Base-by-base conservation (phyloP, 2,329 filamentous ascomycete species). In the Diplodia seriata region DNA sequence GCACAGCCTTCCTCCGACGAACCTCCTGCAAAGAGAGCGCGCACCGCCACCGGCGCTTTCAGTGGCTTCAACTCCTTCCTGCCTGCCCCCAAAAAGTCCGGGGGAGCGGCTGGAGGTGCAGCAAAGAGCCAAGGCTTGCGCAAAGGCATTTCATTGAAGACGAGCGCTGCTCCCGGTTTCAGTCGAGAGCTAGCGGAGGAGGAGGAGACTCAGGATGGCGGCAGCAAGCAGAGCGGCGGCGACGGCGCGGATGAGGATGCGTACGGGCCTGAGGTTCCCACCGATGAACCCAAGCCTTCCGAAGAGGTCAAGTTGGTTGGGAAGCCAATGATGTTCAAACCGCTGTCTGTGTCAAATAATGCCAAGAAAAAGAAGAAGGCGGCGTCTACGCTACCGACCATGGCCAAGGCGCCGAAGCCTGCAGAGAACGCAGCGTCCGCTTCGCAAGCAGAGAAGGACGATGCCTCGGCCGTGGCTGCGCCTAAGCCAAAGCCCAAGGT, bases 261-360 rank as follows among this genome's bases (percentile, higher is more conserved):
- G 11, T 65, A 65, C 11, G 62, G 62, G 18, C 38, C 62, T 3
- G 62, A 55, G 20, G 51, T 31, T 18, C 26, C 49, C 8, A 33
- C 18, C 6, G n/a, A 51, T 40, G 85, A 85, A 51, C 31, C 84
- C 88, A 85, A 62, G n/a, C 83, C 86, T 1, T 23, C 38, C n/a
- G 57, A 68, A 9, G 87, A 90, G 68, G 85, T 90, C 18, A 90
- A 91, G 79, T 79, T 91, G 15, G 86, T 90, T 2, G 91, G 91
- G 23, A 95, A 94, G 73, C 88, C 93, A 14, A 87, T 94, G 78
- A 91, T 93, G 87, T 97, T 98, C 79, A 91, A 90, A 76, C 94
- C 94, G 3, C 82, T 97, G 47, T 97, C 94, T 0, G 93, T 97
- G 15, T 87, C 89, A 18, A 86, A 92, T 70, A 92, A 90, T 70